Evolutionary conservation across 306 rosid species (phyloP).

Genomic region (Cicer arietinum): DNA sequence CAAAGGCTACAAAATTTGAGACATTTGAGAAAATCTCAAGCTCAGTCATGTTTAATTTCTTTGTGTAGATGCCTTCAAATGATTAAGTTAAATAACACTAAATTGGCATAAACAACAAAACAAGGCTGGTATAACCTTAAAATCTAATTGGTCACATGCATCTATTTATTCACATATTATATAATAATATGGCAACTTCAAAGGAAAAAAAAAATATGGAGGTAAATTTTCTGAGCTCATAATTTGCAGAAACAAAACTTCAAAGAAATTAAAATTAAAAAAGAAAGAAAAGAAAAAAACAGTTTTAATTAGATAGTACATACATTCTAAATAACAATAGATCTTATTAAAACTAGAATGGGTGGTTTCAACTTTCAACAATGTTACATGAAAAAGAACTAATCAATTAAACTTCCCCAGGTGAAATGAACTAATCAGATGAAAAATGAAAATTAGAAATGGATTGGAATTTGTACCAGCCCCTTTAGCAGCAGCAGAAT

Average conservation of each 20-base stretch:
- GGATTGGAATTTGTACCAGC: conserved; percentile 60
- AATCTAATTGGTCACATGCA: neutral
- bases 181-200: neutral
- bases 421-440: neutral
- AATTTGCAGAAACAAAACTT: conserved; percentile 17
- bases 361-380: neutral
- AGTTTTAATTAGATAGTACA: neutral
- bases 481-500: conserved; percentile 71
- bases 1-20: neutral
- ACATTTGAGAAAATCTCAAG: conserved; percentile 14
- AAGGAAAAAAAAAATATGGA: neutral
- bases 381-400: neutral
- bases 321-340: neutral
- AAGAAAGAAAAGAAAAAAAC: neutral
- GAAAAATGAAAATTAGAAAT: neutral
- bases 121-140: conserved; percentile 11
- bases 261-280: neutral
- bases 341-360: conserved; percentile 16
- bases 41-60: neutral
- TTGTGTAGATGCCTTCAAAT: neutral
- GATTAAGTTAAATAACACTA: conserved; percentile 3
- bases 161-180: neutral
- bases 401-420: neutral
- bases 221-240: neutral
- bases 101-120: conserved; percentile 21